Percentiles rank a stretch among this genome's conserved stretches.
phyloP scores from a whole-genome alignment of 1,139 yeast species.

The Eremothecium gossypii region DNA sequence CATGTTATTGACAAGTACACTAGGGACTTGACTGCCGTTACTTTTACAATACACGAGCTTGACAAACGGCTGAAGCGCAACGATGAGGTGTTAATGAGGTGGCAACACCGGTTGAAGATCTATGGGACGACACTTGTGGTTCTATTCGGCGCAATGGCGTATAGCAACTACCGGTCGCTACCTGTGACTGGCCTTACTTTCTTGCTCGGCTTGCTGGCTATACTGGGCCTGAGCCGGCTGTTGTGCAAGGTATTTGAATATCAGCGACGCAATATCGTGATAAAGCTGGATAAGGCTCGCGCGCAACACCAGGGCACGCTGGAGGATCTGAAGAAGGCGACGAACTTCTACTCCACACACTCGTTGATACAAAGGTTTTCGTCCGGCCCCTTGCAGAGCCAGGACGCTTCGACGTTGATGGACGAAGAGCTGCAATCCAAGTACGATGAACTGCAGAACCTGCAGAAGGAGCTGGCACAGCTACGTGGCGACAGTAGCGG shows the following conservation, averaged over 20 bases:
- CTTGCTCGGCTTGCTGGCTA: slow-evolving; percentile 7
- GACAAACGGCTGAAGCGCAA: slow-evolving; percentile 17
- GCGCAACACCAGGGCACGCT: slow-evolving; percentile 52
- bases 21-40: slow-evolving; percentile 22
- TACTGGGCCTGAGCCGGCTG: slow-evolving; percentile 8
- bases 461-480: slow-evolving; percentile 31
- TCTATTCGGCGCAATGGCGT: slow-evolving; percentile 4
- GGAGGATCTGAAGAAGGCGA: slow-evolving; percentile 65
- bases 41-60: slow-evolving; percentile 22
- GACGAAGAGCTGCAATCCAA: slow-evolving; percentile 38
- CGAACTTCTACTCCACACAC: slow-evolving; percentile 71
- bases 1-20: slow-evolving; percentile 23
- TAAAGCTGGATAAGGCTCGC: slow-evolving; percentile 34
- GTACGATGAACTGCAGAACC: slow-evolving; percentile 33
- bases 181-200: slow-evolving; percentile 3
- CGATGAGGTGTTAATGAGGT: slow-evolving; percentile 10
- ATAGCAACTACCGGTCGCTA: neutral
- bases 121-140: slow-evolving; percentile 15
- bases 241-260: slow-evolving; percentile 10
- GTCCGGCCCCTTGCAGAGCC: slow-evolving; percentile 32
- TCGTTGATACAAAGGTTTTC: slow-evolving; percentile 62
- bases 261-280: slow-evolving; percentile 5
- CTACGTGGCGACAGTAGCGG: slow-evolving; percentile 7
- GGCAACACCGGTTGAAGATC: slow-evolving; percentile 16
- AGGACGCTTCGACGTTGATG: slow-evolving; percentile 28